A percentile compares a stretch with the other conserved stretches of the same genome.
Evolutionary conservation across 2,329 filamentous ascomycete genomes (phyloP).

Genomic region (Claviceps pusilla): DNA sequence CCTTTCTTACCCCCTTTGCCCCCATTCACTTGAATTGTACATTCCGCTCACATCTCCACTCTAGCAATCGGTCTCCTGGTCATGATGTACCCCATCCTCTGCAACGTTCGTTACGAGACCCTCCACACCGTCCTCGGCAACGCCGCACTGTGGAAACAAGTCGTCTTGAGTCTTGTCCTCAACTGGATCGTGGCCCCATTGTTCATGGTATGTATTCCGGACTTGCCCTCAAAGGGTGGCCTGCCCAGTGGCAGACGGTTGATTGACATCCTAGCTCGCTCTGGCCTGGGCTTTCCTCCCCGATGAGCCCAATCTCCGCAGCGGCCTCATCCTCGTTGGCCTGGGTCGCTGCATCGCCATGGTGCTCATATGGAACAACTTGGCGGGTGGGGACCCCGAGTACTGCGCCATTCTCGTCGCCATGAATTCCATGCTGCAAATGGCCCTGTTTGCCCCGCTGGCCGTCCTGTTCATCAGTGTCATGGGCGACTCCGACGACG

Average conservation of each 20-base stretch:
- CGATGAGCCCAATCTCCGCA: constrained; percentile 39
- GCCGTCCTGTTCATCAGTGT: constrained; percentile 56
- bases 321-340: constrained; percentile 67
- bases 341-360: constrained; percentile 80
- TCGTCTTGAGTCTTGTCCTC: constrained; percentile 58
- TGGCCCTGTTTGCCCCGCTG: constrained; percentile 56
- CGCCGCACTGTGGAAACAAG: constrained; percentile 57
- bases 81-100: constrained; percentile 92
- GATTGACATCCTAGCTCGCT: constrained; percentile 30
- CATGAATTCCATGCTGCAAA: constrained; percentile 60
- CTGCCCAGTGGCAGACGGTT: neutral
- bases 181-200: constrained; percentile 78
- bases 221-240: neutral
- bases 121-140: constrained; percentile 51
- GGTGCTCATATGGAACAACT: constrained; percentile 58
- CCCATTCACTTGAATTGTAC: neutral
- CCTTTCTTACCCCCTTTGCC: neutral
- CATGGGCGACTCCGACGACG: constrained; percentile 33
- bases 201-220: constrained; percentile 47
- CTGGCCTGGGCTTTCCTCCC: constrained; percentile 56
- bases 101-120: constrained; percentile 68
- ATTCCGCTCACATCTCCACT: neutral
- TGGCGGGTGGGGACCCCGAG: constrained; percentile 59
- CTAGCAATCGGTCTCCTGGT: constrained; percentile 64
- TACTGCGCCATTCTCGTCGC: constrained; percentile 74